Evolutionary conservation across 108 stramenopile species (phyloP).

Genomic region (Cyclotella choctawhatcheeana): DNA sequence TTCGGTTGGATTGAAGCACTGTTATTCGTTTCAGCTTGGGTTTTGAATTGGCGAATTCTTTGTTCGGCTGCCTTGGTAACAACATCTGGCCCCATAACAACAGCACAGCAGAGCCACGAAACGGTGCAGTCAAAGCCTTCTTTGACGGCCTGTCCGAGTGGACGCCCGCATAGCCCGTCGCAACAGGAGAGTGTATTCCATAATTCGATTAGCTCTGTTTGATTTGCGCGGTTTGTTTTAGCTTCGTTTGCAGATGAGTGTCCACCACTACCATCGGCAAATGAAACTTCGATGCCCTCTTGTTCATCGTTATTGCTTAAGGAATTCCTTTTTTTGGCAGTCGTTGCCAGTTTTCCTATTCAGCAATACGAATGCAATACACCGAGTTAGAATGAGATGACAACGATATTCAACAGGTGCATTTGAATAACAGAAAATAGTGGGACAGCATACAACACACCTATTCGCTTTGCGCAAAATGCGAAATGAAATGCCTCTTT

Average conservation of each 20-base stretch:
- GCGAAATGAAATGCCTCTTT: constrained; percentile 88
- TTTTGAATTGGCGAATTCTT: constrained; percentile 49
- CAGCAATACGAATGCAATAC: too few relatives aligned
- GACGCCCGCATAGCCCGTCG: constrained; percentile 79
- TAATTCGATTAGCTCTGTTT: constrained; percentile 39
- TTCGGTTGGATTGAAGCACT: constrained; percentile 29
- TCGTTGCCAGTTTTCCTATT: constrained; percentile 83
- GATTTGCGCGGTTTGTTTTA: background rate
- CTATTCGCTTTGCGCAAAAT: constrained; percentile 75
- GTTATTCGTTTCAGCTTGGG: background rate
- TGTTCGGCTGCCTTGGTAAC: constrained; percentile 65
- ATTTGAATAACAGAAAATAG: too few relatives aligned
- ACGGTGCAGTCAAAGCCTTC: constrained; percentile 81
- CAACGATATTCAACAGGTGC: too few relatives aligned
- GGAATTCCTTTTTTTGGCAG: constrained; percentile 44
- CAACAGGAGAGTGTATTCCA: constrained; percentile 80
- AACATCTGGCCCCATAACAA: constrained; percentile 73
- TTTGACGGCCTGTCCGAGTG: constrained; percentile 76
- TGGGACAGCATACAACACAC: too few relatives aligned
- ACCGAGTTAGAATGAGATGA: too few relatives aligned
- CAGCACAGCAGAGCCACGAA: constrained; percentile 67
- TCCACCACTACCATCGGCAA: constrained; percentile 6
- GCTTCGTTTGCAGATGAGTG: constrained; percentile 4
- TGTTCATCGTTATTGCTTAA: constrained; percentile 24
- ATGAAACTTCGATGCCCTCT: constrained; percentile 57